A percentile compares a stretch with the other conserved stretches of the same genome.
These are phyloP conservation scores for Mollisiaceae sp. DNA, from an alignment of 2,329 filamentous ascomycete species.

Conservation along the genomic window DNA sequence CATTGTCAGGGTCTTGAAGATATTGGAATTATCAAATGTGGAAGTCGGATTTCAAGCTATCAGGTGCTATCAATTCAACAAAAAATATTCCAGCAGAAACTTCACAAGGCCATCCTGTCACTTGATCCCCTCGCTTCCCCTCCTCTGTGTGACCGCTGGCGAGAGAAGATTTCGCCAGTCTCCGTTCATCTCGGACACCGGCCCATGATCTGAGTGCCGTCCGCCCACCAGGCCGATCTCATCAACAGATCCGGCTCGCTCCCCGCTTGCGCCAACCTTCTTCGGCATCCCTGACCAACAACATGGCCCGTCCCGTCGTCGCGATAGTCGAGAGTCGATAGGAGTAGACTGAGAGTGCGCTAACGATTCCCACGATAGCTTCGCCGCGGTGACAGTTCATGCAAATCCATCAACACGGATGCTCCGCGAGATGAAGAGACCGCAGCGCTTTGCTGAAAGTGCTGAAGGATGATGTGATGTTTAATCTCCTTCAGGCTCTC, in stretches of 20 bases:
- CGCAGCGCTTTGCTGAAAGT: constrained; percentile 23
- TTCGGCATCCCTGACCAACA: constrained; percentile 17
- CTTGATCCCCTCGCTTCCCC: too few relatives aligned
- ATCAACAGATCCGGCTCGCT: neutral
- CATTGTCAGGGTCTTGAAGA: neutral
- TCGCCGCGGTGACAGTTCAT: neutral
- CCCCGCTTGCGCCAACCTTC: constrained; percentile 19
- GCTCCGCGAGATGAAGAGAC: constrained; percentile 24
- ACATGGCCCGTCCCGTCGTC: constrained; percentile 25
- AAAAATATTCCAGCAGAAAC: neutral
- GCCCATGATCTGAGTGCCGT: constrained; percentile 11
- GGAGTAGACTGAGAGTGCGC: too few relatives aligned
- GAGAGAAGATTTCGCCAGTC: constrained; percentile 5
- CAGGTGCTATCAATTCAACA: neutral
- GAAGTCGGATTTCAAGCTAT: neutral
- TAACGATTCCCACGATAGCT: constrained; percentile 17
- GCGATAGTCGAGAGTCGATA: constrained; percentile 16
- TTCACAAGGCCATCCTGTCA: constrained; percentile 7
- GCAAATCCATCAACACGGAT: constrained; percentile 2
- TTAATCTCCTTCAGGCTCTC: constrained; percentile 12
- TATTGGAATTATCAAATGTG: neutral
- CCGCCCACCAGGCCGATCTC: neutral
- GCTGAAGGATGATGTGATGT: constrained; percentile 5
- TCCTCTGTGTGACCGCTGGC: constrained; percentile 10
- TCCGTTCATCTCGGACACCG: neutral